Evolutionary conservation across 2,329 filamentous ascomycete species (phyloP), one percentile per base, ranked within the genome.

Genomic region (Fusarium agapanthi): DNA sequence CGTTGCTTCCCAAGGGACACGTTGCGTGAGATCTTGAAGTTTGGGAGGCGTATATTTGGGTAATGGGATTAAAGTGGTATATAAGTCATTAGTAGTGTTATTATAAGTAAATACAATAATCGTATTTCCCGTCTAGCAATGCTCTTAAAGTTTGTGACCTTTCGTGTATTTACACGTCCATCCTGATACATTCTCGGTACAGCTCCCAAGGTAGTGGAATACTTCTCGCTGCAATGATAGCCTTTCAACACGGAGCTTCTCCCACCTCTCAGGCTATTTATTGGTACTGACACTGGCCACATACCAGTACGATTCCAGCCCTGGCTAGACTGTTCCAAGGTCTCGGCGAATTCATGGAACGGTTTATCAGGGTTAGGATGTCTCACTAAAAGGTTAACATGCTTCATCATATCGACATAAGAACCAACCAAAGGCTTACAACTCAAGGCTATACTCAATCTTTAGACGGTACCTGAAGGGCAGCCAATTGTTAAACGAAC

Each of bases 1-100:
- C 83, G 6, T 66, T 89, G 53, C 65, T 88, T 55, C 80, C 80
- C 1, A 78, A 77, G 48, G 82, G 77, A 11, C 79, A 75, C 65
- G 43, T 75, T 44, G 56, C 61, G 18, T 75, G 55, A 72, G 47
- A 58, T 20, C n/a, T 40, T 57, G 22, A 35, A 44, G 34, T 24
- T 40, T 55, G 24, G 26, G 60, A 10, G 62, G 59, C 50, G 56
- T 65, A 35, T 53, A 54, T 58, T 40, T 47, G 7, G 34, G n/a
- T 61, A 16, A 15, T 35, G 12, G 16, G 30, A 37, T 67, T 43
- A 28, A 48, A 13, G 37, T 45, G 28, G 30, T 20, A 16, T 59
- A 18, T 30, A 41, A 28, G 24, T 41, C 14, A 28, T 14, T 18
- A 28, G 44, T 63, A 67, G 40, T 22, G 12, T 28, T 48, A 34